Base-by-base conservation (phyloP, 768 basidiomycete species). In the Tricholoma hemisulphureum region DNA sequence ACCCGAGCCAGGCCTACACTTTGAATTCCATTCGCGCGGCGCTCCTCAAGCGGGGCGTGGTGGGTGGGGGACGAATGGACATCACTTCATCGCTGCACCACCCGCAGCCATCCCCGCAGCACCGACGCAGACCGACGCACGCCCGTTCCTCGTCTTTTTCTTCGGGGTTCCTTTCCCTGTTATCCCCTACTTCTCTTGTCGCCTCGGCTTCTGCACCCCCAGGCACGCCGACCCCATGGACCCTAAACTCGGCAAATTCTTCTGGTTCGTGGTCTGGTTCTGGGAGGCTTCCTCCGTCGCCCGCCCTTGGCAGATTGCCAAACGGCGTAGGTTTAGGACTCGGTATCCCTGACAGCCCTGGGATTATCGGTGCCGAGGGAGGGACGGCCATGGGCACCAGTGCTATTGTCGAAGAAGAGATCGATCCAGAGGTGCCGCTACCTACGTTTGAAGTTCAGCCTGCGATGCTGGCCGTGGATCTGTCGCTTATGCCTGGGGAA, bases 361-460 rank as follows among this genome's bases (percentile, higher is more conserved):
- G 37, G 11, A 11, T 46, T 6, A 14, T 14, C 14, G 13, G 24
- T 24, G 24, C 37, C 26, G 53, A 24, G 2, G 14, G 13, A 28
- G 46, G 46, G 16, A 16, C n/a, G 16, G 58, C 49, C 4, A 18
- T 55, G 14, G 60, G 28, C 13, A 10, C 32, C 16, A 29, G 28
- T 23, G 28, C 23, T 2, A 57, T 54, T 6, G 61, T 55, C 4
- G 73, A 75, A 2, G 83, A 82, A 24, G 79, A 81, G 4, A 67
- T 85, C n/a, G 83, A 85, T 57, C 81, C 83, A 0, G 87, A 88
- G 31, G 69, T 71, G 3, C 87, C 86, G 0, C 69, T 98, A 16
- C 95, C 96, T 0, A 94, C 92, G 1, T 86, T 96, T 23, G 88
- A 95, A 60, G 85, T 89, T 0, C 88, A 89, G 57, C 89, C 91